Evolutionary conservation across 345 rosid genomes (phyloP), one percentile per base, ranked within the genome.

Genomic region (Euclidium syriacum): DNA sequence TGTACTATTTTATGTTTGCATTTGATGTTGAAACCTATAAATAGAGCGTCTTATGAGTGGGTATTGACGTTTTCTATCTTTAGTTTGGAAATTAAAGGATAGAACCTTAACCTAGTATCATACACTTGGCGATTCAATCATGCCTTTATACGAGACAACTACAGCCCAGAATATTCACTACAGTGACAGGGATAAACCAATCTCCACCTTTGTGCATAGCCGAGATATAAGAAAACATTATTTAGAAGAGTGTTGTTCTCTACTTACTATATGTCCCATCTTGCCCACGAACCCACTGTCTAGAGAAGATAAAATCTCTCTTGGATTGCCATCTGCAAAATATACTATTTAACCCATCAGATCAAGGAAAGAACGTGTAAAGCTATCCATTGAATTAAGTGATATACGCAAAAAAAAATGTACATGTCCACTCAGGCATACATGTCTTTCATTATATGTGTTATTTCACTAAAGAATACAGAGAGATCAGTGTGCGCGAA

Each of bases 241-340:
- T 7, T n/a, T 50, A 39, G 10, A 64, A 19, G 17, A 56, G 47
- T 36, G n/a, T 14, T 52, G 32, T 25, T 44, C 11, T 61, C 35
- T 23, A 71, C 99, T 85, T 80, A 94, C 99, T 87, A 44, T 94
- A 94, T 74, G 91, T 82, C 58, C 99, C 99, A 78, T 94, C 99
- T 77, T 87, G 98, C 48, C 88, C 90, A 56, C 78, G 83, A 77
- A 94, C 87, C 99, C 99, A 94, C 68, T 94, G 97, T 65, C 99
- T 81, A 49, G 97, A 87, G 83, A 85, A 94, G 63, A 94, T 75
- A 80, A 94, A 94, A 81, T 94, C 99, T 77, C 78, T 87, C 71
- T 78, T 87, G 23, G 95, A 81, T 48, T 84, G 87, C 97, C 99
- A 94, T 67, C 99, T 94, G 84, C 44, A 74, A 63, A 72, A 70